Base-by-base conservation (phyloP, 306 rosid genomes). In the Biancaea sappan region DNA sequence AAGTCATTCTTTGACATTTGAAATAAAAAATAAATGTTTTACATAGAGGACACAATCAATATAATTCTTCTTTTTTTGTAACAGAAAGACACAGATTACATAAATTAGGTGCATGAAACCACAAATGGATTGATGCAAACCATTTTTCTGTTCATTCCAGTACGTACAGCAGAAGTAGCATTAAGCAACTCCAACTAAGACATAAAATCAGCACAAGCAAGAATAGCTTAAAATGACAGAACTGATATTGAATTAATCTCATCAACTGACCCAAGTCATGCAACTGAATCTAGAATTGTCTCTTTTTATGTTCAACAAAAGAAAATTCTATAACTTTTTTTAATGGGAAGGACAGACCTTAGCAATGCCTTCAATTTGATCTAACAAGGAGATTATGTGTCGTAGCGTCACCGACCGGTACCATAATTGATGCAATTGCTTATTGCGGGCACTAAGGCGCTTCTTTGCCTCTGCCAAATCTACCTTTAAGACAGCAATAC, bases 391-490 rank as follows among this genome's bases (percentile, higher is more conserved):
- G 82, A 95, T 95, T 72, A 95, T 95, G 85, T 95, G 94, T 52
- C 98, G 96, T 87, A 95, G 68, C 11, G 98, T 95, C 70, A 95
- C 99, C 2, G 99, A 95, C 43, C 98, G 98, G 84, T 90, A 92
- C 99, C 99, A 95, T 77, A 95, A 83, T 86, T 95, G 99, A 86
- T 95, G 99, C 82, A 95, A 86, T 72, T 95, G 99, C 76, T 95
- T 95, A 81, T 77, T 95, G 85, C 97, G 99, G 31, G 87, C 92
- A 83, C 99, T 95, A 60, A 95, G 92, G 58, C 78, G 86, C 75
- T 71, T 88, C 82, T 92, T 95, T 46, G 99, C 93, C 79, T 92
- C 98, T 4, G 87, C 92, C 82, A 92, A 90, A 90, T 92, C 99
- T 79, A 86, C 92, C 83, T 92, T 95, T 69, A 95, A 70, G 80